phyloP scores from a whole-genome alignment of 257 asterid genomes.

The Solanum dulcamara region DNA sequence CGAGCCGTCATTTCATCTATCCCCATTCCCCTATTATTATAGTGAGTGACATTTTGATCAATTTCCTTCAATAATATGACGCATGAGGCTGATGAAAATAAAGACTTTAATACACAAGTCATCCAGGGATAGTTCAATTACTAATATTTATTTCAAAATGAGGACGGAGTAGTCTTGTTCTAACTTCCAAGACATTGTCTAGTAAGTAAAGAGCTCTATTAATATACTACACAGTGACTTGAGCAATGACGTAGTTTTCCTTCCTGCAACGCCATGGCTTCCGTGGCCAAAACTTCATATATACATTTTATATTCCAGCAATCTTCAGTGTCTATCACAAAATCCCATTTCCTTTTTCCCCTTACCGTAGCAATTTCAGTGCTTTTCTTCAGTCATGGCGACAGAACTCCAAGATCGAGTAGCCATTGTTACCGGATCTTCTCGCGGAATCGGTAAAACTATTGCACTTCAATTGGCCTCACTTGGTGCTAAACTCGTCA shows the following conservation, averaged over 20 bases:
- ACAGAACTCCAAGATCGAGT: conserved; percentile 17
- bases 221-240: neutral
- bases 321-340: neutral
- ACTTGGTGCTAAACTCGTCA: conserved; percentile 45
- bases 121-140: too few species aligned
- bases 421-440: conserved; percentile 30
- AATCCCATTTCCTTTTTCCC: neutral
- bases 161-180: neutral
- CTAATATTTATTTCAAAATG: neutral
- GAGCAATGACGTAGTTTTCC: neutral
- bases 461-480: conserved; percentile 49
- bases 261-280: neutral
- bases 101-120: too few species aligned
- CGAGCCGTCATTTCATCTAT: too few species aligned
- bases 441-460: conserved; percentile 26
- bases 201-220: neutral
- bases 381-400: neutral
- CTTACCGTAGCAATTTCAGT: neutral
- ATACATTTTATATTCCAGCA: neutral
- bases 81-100: too few species aligned
- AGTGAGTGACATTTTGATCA: too few species aligned
- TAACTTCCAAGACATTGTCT: neutral
- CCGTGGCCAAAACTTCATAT: neutral
- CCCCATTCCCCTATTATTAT: too few species aligned
- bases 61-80: too few species aligned